Evolutionary conservation across 805 yeast species (phyloP).

Genomic region (Suhomyces faveliae): DNA sequence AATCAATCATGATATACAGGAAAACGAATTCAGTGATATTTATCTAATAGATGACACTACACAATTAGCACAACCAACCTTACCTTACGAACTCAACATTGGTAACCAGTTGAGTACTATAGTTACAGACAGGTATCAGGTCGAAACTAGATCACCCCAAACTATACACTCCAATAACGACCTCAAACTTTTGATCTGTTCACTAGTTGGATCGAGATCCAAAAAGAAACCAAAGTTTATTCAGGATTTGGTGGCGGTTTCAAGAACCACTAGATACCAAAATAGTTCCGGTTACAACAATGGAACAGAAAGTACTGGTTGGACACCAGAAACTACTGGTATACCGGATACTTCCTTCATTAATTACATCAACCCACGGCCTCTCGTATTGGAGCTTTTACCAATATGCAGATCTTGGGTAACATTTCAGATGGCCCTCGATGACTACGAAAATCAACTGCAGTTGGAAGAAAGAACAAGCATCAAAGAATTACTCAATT

Average conservation of each 20-base stretch:
- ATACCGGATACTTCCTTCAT: slow-evolving; percentile 36
- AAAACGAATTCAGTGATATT: slow-evolving; percentile 38
- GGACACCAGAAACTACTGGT: slow-evolving; percentile 25
- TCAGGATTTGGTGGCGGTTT: slow-evolving; percentile 20
- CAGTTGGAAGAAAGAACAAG: slow-evolving; percentile 15
- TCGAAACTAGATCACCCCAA: not conserved
- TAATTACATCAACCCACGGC: slow-evolving; percentile 20
- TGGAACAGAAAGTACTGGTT: not conserved
- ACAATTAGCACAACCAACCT: slow-evolving; percentile 23
- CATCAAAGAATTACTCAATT: slow-evolving; percentile 28
- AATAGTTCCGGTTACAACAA: not conserved
- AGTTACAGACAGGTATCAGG: not conserved
- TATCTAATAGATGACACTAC: slow-evolving; percentile 32
- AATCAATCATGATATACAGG: slow-evolving; percentile 22
- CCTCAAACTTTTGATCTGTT: slow-evolving; percentile 10
- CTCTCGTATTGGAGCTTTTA: slow-evolving; percentile 31
- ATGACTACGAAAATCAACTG: slow-evolving; percentile 19
- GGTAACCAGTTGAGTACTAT: slow-evolving; percentile 18
- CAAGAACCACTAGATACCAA: slow-evolving; percentile 20
- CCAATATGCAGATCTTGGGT: slow-evolving; percentile 36
- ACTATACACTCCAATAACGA: slow-evolving; percentile 9
- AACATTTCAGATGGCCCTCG: slow-evolving; percentile 28
- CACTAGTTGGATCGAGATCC: slow-evolving; percentile 35
- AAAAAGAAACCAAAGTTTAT: slow-evolving; percentile 31
- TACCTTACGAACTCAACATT: slow-evolving; percentile 41